phyloP scores from a whole-genome alignment of 306 rosid species.

The Parietaria judaica region DNA sequence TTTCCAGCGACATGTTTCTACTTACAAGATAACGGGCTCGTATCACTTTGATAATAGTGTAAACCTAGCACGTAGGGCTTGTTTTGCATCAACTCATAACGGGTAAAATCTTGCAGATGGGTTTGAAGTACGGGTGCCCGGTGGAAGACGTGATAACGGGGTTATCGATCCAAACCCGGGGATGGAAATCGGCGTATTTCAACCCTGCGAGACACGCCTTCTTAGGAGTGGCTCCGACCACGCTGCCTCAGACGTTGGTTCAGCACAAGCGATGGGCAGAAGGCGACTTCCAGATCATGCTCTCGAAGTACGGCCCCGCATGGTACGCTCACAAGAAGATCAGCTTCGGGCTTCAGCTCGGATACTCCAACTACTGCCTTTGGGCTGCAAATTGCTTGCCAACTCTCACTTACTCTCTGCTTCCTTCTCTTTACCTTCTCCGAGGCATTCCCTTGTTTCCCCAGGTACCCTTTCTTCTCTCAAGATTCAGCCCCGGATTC shows the following conservation, averaged over 20 bases:
- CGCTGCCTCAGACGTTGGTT: slow-evolving; percentile 42
- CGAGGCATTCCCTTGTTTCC: slow-evolving; percentile 64
- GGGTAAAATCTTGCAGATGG: slow-evolving; percentile 38
- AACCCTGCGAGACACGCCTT: slow-evolving; percentile 63
- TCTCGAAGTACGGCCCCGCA: slow-evolving; percentile 53
- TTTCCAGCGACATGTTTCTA: too few species aligned
- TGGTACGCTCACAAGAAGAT: slow-evolving; percentile 49
- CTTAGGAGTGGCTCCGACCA: slow-evolving; percentile 52
- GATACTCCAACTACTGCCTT: slow-evolving; percentile 35
- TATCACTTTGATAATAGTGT: too few species aligned
- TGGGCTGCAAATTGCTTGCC: slow-evolving; percentile 60
- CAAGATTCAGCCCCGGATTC: slow-evolving; percentile 35
- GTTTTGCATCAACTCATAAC: background rate
- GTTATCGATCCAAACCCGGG: slow-evolving; percentile 42
- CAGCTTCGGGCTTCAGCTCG: slow-evolving; percentile 55
- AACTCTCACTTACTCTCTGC: slow-evolving; percentile 38
- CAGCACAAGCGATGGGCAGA: slow-evolving; percentile 90
- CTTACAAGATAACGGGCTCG: too few species aligned
- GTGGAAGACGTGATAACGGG: slow-evolving; percentile 89
- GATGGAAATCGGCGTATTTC: slow-evolving; percentile 72
- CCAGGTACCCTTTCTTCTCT: slow-evolving; percentile 27
- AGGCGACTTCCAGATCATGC: slow-evolving; percentile 55
- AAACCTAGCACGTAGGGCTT: too few species aligned
- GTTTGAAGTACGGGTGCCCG: slow-evolving; percentile 60
- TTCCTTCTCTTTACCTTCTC: slow-evolving; percentile 65